phyloP scores from a whole-genome alignment of 164 flowering plant genomes.

The Berberis vulgaris region DNA sequence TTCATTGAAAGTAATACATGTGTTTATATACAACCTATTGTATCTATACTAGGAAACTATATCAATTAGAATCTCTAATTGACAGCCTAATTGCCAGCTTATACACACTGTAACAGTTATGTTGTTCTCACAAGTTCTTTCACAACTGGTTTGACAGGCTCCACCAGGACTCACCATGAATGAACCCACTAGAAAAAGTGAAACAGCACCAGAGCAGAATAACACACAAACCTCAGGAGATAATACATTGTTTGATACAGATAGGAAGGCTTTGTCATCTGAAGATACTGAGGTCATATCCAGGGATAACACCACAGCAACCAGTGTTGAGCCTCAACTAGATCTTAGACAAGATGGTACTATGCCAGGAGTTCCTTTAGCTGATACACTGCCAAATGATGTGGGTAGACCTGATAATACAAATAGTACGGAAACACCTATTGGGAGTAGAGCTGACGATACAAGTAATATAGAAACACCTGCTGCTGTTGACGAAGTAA shows the following conservation, averaged over 20 bases:
- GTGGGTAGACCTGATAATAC: constrained; percentile 22
- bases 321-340: constrained; percentile 21
- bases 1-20: no score
- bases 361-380: constrained; percentile 12
- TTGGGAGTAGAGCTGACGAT: no score
- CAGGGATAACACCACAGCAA: constrained; percentile 13
- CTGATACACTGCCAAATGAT: constrained; percentile 22
- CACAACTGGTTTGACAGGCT: constrained; percentile 18
- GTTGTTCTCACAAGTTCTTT: no score
- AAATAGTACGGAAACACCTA: no score
- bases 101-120: no score
- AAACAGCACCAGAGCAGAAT: constrained; percentile 24
- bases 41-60: no score
- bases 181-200: constrained; percentile 13
- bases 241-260: constrained; percentile 27
- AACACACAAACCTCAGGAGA: constrained; percentile 18
- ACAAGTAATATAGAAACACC: constrained; percentile 19
- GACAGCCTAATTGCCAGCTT: no score
- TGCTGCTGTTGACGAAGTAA: constrained; percentile 17
- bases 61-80: no score
- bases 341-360: constrained; percentile 26
- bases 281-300: constrained; percentile 22
- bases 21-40: no score
- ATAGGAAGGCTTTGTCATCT: constrained; percentile 11
- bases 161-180: constrained; percentile 17